Evolutionary conservation across 2,329 filamentous ascomycete genomes (phyloP), one percentile per base, ranked within the genome.

Genomic region (Pyrenophora tritici-repentis): DNA sequence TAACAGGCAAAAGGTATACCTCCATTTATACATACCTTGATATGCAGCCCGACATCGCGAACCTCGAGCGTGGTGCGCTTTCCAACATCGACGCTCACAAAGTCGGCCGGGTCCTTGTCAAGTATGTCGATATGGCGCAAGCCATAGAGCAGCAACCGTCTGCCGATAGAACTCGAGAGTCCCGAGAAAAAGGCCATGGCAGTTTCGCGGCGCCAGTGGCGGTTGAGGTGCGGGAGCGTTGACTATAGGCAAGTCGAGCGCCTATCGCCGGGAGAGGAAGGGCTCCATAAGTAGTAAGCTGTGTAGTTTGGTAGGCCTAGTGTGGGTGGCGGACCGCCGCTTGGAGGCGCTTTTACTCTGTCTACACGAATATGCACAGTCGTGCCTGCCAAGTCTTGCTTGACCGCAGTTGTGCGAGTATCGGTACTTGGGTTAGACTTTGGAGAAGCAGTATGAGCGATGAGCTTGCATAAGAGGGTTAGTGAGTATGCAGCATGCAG

Each of bases 71-170:
- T 87, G 34, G 88, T 94, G 60, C 87, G 87, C 72, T 87, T 86
- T 29, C 94, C 94, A 75, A 90, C 84, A 38, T 86, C 86, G 61
- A 97, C 84, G 63, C 95, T 91, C 57, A 97, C 91, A 55, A 94
- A 82, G 67, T 97, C 89, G 61, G 97, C 79, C 10, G 89, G 87
- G 68, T 95, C 88, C 50, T 90, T 89, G 67, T 97, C 94, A 53
- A 99, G 84, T 47, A 97, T 81, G 63, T 96, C 91, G 52, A 96
- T 81, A 50, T 87, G 86, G 18, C 88, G 88, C 35, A 99, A 79
- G 42, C 87, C 90, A 78, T 94, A 96, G 62, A 90, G 87, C 59
- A 97, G 83, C 65, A 97, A 82, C 73, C 88, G 86, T 82, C 94
- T 96, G 77, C 92, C 90, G 80, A 96, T 79, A 62, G 80, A 90